phyloP scores from a whole-genome alignment of 1,139 yeast genomes.

The Kurtzmaniella quercitrusa region DNA sequence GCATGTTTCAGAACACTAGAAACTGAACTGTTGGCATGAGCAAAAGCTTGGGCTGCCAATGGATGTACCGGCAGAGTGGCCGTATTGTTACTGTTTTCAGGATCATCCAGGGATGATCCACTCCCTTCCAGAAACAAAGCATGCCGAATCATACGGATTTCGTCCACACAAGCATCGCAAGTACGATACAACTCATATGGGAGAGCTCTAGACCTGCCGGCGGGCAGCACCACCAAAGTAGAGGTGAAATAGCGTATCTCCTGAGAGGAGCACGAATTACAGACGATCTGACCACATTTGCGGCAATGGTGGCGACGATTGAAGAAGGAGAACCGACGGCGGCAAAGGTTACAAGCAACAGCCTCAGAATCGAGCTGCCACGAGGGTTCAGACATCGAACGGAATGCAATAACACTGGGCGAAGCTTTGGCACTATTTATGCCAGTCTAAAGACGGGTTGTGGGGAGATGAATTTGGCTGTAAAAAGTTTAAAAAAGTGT shows the following conservation, averaged over 20 bases:
- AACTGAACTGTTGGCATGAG: background rate
- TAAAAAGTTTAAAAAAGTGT: background rate
- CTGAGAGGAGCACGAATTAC: slow-evolving; percentile 60
- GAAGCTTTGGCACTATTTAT: background rate
- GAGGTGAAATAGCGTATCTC: slow-evolving; percentile 39
- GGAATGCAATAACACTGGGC: background rate
- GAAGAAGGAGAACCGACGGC: slow-evolving; percentile 53
- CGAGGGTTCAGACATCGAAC: slow-evolving; percentile 23
- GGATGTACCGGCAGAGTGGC: background rate
- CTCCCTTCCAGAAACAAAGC: slow-evolving; percentile 29
- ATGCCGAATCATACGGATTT: slow-evolving; percentile 51
- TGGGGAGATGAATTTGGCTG: background rate
- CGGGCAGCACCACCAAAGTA: slow-evolving; percentile 30
- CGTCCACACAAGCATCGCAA: slow-evolving; percentile 67
- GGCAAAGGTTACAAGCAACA: slow-evolving; percentile 60
- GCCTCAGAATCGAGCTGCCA: slow-evolving; percentile 83
- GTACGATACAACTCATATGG: slow-evolving; percentile 48
- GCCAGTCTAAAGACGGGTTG: background rate
- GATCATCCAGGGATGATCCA: background rate
- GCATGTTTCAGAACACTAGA: slow-evolving; percentile 1
- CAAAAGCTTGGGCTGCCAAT: background rate
- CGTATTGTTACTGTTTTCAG: background rate
- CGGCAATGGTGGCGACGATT: slow-evolving; percentile 90
- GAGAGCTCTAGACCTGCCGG: slow-evolving; percentile 20
- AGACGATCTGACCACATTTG: slow-evolving; percentile 74